Evolutionary conservation across 179 eudicot genomes (phyloP).

Genomic region (Nepenthes alata): DNA sequence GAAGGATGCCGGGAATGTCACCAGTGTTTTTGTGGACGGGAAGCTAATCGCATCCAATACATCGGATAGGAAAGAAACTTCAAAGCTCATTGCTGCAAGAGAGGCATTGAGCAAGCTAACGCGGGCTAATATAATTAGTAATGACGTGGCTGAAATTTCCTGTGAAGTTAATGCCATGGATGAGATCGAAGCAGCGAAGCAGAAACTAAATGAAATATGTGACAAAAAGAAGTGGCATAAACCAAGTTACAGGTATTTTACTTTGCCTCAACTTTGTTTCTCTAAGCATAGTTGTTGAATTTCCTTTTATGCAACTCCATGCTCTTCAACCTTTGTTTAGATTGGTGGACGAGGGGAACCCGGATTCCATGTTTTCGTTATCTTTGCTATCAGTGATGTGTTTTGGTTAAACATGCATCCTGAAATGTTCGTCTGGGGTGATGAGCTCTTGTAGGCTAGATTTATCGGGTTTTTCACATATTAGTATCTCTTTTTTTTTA

Average conservation of each 20-base stretch:
- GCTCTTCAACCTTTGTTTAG: too few species aligned
- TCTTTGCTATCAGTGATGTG: background rate
- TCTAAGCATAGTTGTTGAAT: background rate
- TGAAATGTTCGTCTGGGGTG: too few species aligned
- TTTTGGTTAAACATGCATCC: too few species aligned
- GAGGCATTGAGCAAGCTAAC: conserved; percentile 42
- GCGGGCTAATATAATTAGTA: background rate
- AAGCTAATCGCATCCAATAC: conserved; percentile 34
- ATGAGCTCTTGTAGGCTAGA: too few species aligned
- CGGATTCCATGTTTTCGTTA: background rate
- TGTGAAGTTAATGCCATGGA: conserved; percentile 18
- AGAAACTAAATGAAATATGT: conserved; percentile 51
- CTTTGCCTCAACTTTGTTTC: background rate
- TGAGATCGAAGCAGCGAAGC: conserved; percentile 70
- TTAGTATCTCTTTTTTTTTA: too few species aligned
- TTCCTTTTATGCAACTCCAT: background rate
- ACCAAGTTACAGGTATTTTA: conserved; percentile 59
- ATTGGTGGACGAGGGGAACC: too few species aligned
- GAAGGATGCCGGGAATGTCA: conserved; percentile 28
- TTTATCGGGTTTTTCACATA: too few species aligned
- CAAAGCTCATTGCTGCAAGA: conserved; percentile 67
- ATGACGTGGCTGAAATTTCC: conserved; percentile 3
- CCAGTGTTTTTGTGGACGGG: conserved; percentile 52
- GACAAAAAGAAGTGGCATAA: conserved; percentile 62
- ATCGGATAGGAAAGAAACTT: conserved; percentile 51